Evolutionary conservation across 1,284 basidiomycete species (phyloP), one percentile per base, ranked within the genome.

Genomic region (Ganoderma lucidum): DNA sequence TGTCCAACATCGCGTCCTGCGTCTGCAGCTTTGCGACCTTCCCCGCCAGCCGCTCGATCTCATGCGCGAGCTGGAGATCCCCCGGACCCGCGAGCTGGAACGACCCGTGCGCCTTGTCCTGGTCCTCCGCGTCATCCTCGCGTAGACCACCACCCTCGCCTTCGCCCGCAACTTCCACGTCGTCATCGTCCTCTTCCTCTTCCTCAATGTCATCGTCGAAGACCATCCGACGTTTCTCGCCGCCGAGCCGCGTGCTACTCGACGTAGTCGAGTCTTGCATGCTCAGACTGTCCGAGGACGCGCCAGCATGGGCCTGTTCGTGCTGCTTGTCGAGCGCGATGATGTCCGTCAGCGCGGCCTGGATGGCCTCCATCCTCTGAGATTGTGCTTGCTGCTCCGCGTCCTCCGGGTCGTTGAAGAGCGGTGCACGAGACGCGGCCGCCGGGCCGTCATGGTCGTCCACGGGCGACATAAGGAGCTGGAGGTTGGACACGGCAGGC

Each of bases 331-430:
- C 95, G 39, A 91, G 84, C 2, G 95, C 94, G 75, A 98, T 97
- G 78, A 99, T 98, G 77, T 96, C 95, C 19, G 93, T 96, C 69
- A 99, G 84, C 1, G 97, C 97, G 4, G 95, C 94, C 76, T 97
- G 96, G 30, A 98, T 96, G 3, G 96, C 96, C 73, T 96, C 95
- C 88, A 98, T 97, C 44, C 95, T 86, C 73, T 92, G 86, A 1
- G 80, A 78, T 66, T 82, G 81, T 12, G 84, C 83, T 64, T 87
- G 87, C 67, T 85, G 83, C 56, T 85, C 85, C 6, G 75, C 77
- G 67, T 93, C 90, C 66, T 91, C 88, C 0, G 90, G 89, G 73
- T 93, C 92, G 73, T 92, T 88, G 73, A 95, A 95, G n/a, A 95
- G 82, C 2, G 94, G 94, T 1, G 92, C 88, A 60, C 93, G 84